Base-by-base conservation (phyloP, 805 yeast genomes). In the Zygoascus tannicola region DNA sequence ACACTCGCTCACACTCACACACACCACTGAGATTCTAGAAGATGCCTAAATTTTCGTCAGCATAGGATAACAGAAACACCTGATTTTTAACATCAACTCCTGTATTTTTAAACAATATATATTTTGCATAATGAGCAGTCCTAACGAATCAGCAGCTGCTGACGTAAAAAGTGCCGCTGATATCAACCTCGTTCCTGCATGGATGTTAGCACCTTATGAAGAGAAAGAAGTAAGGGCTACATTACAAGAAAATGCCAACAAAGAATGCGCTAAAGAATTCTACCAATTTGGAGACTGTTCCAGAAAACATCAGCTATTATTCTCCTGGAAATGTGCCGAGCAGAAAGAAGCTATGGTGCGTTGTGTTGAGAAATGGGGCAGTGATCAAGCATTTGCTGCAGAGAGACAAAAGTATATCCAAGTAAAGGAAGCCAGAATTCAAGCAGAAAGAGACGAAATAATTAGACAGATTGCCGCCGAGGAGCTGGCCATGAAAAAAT, bases 151-250 rank as follows among this genome's bases (percentile, higher is more conserved):
- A n/a, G n/a, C n/a, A n/a, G n/a, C n/a, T n/a, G n/a, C n/a, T n/a
- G n/a, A n/a, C n/a, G n/a, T n/a, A n/a, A n/a, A n/a, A n/a, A n/a
- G n/a, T n/a, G n/a, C n/a, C n/a, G 40, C 21, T 7, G 32, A 21
- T n/a, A 37, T 26, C 15, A 35, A 40, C 19, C 16, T 32, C 30
- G 47, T 55, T 3, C 67, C 67, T 2, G 52, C 57, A n/a, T 64
- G 67, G 67, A 56, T 64, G 40, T 51, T 64, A 33, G 62, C 67
- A 5, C 68, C 67, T 3, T 46, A 58, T 47, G 67, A 64, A 37
- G 68, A 64, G 44, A 60, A 58, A 50, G 59, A 54, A 45, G 52
- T 64, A 33, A 54, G 62, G 4, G 50, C 56, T 30, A 54, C 56
- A 39, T 52, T 56, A 38, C 66, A 62, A 43, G 59, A 57, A 30